Conservation (phyloP, 805 yeast species). For the Torulaspora maleeae region DNA sequence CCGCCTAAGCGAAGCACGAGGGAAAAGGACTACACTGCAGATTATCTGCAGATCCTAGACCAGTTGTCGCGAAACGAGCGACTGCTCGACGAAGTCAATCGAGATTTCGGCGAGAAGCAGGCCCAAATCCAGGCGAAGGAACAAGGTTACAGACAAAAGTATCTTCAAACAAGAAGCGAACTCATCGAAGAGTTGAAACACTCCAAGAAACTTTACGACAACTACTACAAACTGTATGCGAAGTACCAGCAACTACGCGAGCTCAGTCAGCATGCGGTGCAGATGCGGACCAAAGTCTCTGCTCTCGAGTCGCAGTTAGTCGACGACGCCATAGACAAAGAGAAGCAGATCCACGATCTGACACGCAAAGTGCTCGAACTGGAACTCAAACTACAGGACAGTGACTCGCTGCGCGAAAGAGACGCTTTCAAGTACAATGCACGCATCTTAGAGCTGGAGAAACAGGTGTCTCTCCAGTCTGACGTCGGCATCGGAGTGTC, state of each 20-base stretch:
- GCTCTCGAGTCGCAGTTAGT: conserved; percentile 29
- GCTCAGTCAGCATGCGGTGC: conserved; percentile 7
- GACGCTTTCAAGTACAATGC: conserved; percentile 27
- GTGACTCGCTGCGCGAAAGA: conserved; percentile 19
- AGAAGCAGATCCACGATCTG: conserved; percentile 30
- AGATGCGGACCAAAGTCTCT: conserved; percentile 17
- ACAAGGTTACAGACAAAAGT: conserved; percentile 21
- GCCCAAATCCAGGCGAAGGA: conserved; percentile 10
- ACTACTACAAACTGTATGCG: conserved; percentile 32
- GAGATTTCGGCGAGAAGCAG: conserved; percentile 12
- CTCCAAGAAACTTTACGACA: conserved; percentile 35
- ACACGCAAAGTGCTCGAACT: conserved; percentile 25
- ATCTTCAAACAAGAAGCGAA: conserved; percentile 29
- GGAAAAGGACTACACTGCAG: conserved; percentile 16
- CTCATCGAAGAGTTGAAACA: conserved; percentile 35
- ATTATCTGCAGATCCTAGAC: conserved; percentile 22
- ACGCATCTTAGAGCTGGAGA: conserved; percentile 32
- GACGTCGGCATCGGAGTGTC: conserved; percentile 4
- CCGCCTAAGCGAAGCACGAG: conserved; percentile 10
- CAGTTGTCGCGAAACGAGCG: conserved; percentile 28
- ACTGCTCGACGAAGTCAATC: conserved; percentile 19
- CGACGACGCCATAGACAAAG: conserved; percentile 21
- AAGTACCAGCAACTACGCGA: conserved; percentile 32
- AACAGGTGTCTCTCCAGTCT: conserved; percentile 8
- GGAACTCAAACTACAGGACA: conserved; percentile 27